Evolutionary conservation across 768 basidiomycete genomes (phyloP).

Genomic region (Termitomyces sp.): DNA sequence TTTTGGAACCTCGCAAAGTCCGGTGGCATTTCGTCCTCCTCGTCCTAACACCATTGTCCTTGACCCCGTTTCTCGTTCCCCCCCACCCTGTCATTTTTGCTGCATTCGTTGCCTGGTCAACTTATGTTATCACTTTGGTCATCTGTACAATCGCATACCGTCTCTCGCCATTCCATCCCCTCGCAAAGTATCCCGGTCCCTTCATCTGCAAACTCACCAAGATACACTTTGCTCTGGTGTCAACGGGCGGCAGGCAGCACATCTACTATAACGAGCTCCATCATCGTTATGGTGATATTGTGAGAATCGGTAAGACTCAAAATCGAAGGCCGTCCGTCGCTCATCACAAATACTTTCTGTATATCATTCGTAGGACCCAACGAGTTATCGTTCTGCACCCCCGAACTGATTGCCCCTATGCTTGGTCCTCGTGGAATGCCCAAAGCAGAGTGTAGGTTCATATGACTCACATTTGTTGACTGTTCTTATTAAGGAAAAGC

Average conservation of each 20-base stretch:
- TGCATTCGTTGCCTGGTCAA: slow-evolving; percentile 6
- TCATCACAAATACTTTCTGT: not conserved
- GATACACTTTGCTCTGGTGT: slow-evolving; percentile 25
- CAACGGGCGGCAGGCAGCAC: slow-evolving; percentile 34
- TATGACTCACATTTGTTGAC: slow-evolving; percentile 11
- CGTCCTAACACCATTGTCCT: slow-evolving; percentile 4
- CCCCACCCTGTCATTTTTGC: not conserved
- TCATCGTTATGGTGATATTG: slow-evolving; percentile 44
- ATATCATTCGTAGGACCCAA: slow-evolving; percentile 32
- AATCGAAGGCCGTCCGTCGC: too few species aligned
- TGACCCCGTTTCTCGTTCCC: not conserved
- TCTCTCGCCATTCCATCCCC: slow-evolving; percentile 42
- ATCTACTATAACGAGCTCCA: slow-evolving; percentile 38
- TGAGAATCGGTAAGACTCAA: slow-evolving; percentile 43
- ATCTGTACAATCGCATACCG: slow-evolving; percentile 25
- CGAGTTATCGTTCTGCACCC: slow-evolving; percentile 34
- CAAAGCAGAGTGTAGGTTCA: slow-evolving; percentile 23
- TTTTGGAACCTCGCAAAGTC: slow-evolving; percentile 7
- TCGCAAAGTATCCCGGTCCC: slow-evolving; percentile 44
- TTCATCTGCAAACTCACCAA: slow-evolving; percentile 32
- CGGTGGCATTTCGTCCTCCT: slow-evolving; percentile 10
- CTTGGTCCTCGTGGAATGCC: slow-evolving; percentile 33
- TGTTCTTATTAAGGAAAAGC: not conserved
- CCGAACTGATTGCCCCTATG: slow-evolving; percentile 24
- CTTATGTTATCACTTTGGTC: slow-evolving; percentile 1